These are phyloP conservation scores for Strobilomyces echinocephalus DNA, from an alignment of 768 basidiomycete genomes.

Conservation along the genomic window DNA sequence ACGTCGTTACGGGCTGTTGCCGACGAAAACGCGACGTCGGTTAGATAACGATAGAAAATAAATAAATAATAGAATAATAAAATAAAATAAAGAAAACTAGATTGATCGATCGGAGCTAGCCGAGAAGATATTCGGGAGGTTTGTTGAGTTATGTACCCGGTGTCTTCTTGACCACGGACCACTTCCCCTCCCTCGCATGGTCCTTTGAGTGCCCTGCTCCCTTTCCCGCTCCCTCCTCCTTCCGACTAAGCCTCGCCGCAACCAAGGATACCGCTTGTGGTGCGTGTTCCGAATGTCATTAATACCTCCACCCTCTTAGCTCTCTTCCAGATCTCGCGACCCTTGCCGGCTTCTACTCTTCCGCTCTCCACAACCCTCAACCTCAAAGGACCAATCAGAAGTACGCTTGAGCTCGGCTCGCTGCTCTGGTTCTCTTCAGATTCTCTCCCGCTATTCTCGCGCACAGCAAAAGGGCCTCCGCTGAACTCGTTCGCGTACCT, in stretches of 20 bases:
- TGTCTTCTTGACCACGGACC: constrained; percentile 26
- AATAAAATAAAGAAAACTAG: not conserved
- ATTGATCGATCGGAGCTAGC: constrained; percentile 20
- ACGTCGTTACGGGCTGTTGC: constrained; percentile 8
- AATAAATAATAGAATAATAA: constrained; percentile 14
- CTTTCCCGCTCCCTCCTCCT: constrained; percentile 26
- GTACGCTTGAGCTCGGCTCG: constrained; percentile 74
- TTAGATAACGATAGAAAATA: constrained; percentile 22
- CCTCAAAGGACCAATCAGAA: constrained; percentile 39
- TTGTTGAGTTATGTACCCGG: constrained; percentile 28
- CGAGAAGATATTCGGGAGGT: constrained; percentile 22
- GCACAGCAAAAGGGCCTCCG: constrained; percentile 34
- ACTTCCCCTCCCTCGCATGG: constrained; percentile 28
- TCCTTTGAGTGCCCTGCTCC: constrained; percentile 31
- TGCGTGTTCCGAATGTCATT: constrained; percentile 17
- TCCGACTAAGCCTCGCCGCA: constrained; percentile 44
- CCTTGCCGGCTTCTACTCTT: constrained; percentile 77
- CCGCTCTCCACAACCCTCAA: constrained; percentile 37
- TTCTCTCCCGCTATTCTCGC: constrained; percentile 2
- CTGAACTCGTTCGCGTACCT: constrained; percentile 46
- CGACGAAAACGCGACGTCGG: constrained; percentile 22
- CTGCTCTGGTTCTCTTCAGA: constrained; percentile 36
- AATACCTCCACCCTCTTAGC: not conserved
- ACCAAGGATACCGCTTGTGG: constrained; percentile 53
- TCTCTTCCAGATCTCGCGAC: constrained; percentile 74